Conservation (phyloP, 202 grass and related monocot species). For the Bolboschoenoplectus hybrid region DNA sequence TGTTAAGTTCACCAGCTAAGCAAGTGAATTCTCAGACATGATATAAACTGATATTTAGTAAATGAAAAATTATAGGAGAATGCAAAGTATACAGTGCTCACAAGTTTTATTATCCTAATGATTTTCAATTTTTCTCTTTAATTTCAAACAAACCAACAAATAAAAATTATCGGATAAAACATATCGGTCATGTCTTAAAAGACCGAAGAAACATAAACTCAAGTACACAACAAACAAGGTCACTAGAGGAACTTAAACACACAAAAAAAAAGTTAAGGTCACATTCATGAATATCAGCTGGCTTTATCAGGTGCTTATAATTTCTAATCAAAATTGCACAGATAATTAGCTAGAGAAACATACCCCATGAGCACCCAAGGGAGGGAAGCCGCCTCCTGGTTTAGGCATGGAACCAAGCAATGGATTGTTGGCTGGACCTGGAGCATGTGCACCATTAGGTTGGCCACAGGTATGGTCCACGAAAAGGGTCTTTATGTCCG, state of each 20-base stretch:
- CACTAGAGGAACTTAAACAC: conserved; percentile 21
- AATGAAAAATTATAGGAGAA: not conserved
- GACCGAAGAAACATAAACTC: conserved; percentile 5
- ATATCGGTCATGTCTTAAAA: not conserved
- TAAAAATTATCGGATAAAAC: not conserved
- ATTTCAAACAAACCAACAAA: not conserved
- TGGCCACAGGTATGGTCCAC: conserved; percentile 93
- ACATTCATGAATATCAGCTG: conserved; percentile 3
- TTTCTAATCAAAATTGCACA: conserved; percentile 38
- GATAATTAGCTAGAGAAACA: conserved; percentile 38
- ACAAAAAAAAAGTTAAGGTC: not conserved
- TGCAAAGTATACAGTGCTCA: not conserved
- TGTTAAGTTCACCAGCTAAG: conserved; percentile 24
- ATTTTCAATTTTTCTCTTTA: conserved; percentile 11
- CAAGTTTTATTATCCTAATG: not conserved
- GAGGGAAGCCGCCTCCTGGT: conserved; percentile 69
- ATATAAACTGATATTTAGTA: not conserved
- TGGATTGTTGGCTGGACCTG: conserved; percentile 81
- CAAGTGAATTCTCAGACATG: not conserved
- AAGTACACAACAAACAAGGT: not conserved
- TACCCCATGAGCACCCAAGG: conserved; percentile 88
- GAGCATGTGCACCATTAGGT: conserved; percentile 92
- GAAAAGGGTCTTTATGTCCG: conserved; percentile 99
- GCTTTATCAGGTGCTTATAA: conserved; percentile 4
- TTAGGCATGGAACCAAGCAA: conserved; percentile 86